Percentiles rank a stretch among this genome's conserved stretches.
Evolutionary conservation across 192 early-diverging fungal genomes (phyloP).

Genomic region (Coemansia sp.): DNA sequence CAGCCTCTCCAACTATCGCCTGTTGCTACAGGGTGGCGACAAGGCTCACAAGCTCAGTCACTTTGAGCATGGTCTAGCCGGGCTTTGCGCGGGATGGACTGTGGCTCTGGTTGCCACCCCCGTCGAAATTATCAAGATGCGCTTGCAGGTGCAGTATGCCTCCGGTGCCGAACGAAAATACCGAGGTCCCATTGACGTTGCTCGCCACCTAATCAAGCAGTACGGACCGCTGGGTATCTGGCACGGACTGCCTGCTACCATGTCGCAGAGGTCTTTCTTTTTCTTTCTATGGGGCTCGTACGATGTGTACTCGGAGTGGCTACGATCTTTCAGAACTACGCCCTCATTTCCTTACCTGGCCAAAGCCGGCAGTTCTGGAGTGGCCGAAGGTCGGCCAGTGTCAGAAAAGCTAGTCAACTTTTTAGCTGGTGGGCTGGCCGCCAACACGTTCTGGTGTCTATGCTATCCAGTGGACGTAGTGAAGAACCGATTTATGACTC

Average conservation of each 20-base stretch:
- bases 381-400: conserved; percentile 22
- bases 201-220: conserved; percentile 66
- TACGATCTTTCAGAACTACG: conserved; percentile 52
- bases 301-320: conserved; percentile 56
- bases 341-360: conserved; percentile 27
- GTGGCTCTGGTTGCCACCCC: conserved; percentile 84
- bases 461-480: conserved; percentile 84
- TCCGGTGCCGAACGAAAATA: conserved; percentile 71
- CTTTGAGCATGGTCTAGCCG: conserved; percentile 73
- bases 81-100: conserved; percentile 73
- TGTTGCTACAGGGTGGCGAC: conserved; percentile 69
- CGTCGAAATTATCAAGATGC: conserved; percentile 74
- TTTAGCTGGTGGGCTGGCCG: conserved; percentile 81
- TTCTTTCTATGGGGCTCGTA: conserved; percentile 62
- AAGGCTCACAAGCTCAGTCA: conserved; percentile 61
- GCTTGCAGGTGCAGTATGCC: conserved; percentile 76
- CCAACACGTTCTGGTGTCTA: conserved; percentile 89
- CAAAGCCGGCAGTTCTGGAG: conserved; percentile 12
- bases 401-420: conserved; percentile 70
- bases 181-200: conserved; percentile 85
- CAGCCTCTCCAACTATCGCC: conserved; percentile 79
- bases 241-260: conserved; percentile 82
- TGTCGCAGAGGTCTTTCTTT: conserved; percentile 89
- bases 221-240: conserved; percentile 84
- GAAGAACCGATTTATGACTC: conserved; percentile 95